A percentile compares a stretch with the other conserved stretches of the same genome.
Conservation (phyloP, 1,284 basidiomycete species). For the Fomitopsis betulina region DNA sequence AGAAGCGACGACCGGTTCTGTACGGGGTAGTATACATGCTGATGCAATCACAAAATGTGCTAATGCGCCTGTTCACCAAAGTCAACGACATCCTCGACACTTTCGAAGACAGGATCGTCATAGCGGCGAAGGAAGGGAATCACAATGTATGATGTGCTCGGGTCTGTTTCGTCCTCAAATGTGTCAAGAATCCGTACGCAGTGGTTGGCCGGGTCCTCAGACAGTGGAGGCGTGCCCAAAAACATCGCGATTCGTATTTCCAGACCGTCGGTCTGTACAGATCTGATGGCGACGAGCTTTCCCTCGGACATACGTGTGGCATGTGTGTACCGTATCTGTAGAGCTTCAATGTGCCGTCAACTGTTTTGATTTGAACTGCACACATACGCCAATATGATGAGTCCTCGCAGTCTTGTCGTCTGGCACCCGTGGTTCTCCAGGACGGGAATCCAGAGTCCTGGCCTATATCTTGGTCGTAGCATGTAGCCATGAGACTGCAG, state of each 20-base stretch:
- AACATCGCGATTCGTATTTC: slow-evolving; percentile 19
- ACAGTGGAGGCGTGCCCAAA: slow-evolving; percentile 10
- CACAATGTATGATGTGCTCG: slow-evolving; percentile 10
- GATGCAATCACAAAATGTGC: too few species aligned
- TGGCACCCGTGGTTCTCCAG: slow-evolving; percentile 7
- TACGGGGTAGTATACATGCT: too few species aligned
- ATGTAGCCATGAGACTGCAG: too few species aligned
- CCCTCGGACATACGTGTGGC: slow-evolving; percentile 23
- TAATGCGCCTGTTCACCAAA: slow-evolving; percentile 28
- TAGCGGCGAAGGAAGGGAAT: slow-evolving; percentile 19
- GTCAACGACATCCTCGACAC: slow-evolving; percentile 24
- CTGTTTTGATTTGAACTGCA: neutral
- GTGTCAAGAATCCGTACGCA: slow-evolving; percentile 23
- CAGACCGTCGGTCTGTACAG: slow-evolving; percentile 8
- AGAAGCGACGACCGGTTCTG: too few species aligned
- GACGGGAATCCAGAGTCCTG: slow-evolving; percentile 14
- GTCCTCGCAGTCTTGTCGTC: slow-evolving; percentile 10
- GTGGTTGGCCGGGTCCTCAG: slow-evolving; percentile 25
- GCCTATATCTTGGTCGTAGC: too few species aligned
- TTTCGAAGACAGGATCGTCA: slow-evolving; percentile 18
- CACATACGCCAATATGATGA: slow-evolving; percentile 2
- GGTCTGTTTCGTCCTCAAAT: slow-evolving; percentile 14
- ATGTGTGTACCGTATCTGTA: slow-evolving; percentile 20
- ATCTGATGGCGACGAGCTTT: slow-evolving; percentile 23
- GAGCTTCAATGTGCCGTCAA: neutral